phyloP scores from a whole-genome alignment of 1,284 basidiomycete species.

The Stereum hirsutum region DNA sequence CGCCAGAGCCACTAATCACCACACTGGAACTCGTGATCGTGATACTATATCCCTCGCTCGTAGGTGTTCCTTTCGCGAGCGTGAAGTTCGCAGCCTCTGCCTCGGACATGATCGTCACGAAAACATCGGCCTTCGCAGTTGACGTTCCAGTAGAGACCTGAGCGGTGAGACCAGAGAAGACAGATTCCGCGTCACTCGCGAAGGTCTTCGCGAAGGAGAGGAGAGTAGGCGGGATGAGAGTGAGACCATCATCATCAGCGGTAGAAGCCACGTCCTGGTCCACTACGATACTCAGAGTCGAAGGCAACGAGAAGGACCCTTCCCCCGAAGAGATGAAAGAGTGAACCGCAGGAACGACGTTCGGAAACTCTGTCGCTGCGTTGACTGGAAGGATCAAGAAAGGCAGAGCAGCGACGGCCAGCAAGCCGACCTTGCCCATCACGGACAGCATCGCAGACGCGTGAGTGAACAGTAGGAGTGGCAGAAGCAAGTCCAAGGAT shows the following conservation, averaged over 20 bases:
- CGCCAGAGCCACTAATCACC: constrained; percentile 21
- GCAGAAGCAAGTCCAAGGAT: no score
- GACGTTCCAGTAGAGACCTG: constrained; percentile 12
- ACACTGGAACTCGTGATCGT: constrained; percentile 16
- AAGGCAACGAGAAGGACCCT: constrained; percentile 11
- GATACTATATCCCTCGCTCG: constrained; percentile 26
- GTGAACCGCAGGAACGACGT: constrained; percentile 16
- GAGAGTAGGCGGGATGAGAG: constrained; percentile 24
- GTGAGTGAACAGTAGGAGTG: no score
- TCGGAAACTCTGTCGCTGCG: constrained; percentile 10
- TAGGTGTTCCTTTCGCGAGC: constrained; percentile 22
- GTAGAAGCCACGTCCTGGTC: constrained; percentile 12
- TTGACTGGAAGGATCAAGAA: no score
- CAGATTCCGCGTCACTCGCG: constrained; percentile 18
- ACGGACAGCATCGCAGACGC: no score
- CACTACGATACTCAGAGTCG: constrained; percentile 13
- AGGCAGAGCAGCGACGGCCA: no score
- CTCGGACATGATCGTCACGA: constrained; percentile 16
- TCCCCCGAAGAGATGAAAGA: constrained; percentile 3
- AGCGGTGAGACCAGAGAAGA: constrained; percentile 12
- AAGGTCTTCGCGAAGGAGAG: constrained; percentile 24
- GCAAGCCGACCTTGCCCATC: no score
- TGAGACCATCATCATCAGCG: constrained; percentile 16
- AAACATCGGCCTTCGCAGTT: constrained; percentile 14
- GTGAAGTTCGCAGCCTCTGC: constrained; percentile 10